Conservation (phyloP, 202 grass and related monocot species). For the Schoenoplectus triqueter region DNA sequence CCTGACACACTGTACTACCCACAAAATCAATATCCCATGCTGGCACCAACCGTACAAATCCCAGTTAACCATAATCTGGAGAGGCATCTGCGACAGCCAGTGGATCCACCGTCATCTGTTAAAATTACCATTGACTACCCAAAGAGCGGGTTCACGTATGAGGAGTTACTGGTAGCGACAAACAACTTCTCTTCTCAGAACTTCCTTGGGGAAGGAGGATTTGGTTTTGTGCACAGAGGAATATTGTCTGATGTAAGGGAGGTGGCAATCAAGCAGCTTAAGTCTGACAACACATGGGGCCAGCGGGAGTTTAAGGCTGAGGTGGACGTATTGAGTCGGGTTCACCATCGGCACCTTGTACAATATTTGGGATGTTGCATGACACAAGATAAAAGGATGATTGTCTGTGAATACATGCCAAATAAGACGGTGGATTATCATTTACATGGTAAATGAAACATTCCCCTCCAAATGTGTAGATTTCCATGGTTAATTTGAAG, state of each 20-base stretch:
- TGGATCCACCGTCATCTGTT: conserved; percentile 38
- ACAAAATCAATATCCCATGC: conserved; percentile 11
- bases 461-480: not conserved
- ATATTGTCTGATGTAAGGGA: conserved; percentile 71
- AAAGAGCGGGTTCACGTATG: conserved; percentile 70
- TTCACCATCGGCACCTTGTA: conserved; percentile 95
- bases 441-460: conserved; percentile 67
- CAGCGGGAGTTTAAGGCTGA: conserved; percentile 92
- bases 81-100: not conserved
- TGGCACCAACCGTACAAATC: not conserved
- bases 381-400: conserved; percentile 63
- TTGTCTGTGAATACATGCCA: conserved; percentile 91
- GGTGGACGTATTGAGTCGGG: conserved; percentile 86
- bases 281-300: conserved; percentile 73
- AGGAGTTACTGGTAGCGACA: conserved; percentile 70
- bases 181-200: conserved; percentile 77
- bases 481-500: not conserved
- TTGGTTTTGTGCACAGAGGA: conserved; percentile 91
- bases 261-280: conserved; percentile 79
- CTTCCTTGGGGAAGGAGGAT: conserved; percentile 89
- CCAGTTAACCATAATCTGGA: conserved; percentile 10
- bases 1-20: not conserved
- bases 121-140: conserved; percentile 42
- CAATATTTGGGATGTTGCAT: conserved; percentile 84
- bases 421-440: conserved; percentile 87